These are phyloP conservation scores for Talaromyces borbonicus DNA, from an alignment of 495 filamentous ascomycete genomes.

Conservation along the genomic window DNA sequence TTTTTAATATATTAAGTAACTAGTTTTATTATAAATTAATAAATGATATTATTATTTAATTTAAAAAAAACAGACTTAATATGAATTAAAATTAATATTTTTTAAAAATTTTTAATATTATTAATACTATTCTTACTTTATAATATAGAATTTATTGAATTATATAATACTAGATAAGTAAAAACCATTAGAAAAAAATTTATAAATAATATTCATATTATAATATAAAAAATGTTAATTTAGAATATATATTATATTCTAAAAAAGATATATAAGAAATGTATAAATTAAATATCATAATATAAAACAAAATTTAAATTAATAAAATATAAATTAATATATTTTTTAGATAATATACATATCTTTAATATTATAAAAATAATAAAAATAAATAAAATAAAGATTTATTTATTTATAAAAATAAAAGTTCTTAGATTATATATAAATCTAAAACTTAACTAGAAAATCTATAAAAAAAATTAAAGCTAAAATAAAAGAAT, in stretches of 20 bases:
- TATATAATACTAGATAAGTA: not conserved
- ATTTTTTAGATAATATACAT: not conserved
- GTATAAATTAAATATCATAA: not conserved
- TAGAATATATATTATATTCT: not conserved
- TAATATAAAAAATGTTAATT: not conserved
- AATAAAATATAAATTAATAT: not conserved
- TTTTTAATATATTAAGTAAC: not conserved
- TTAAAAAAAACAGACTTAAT: too few relatives aligned
- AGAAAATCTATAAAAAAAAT: not conserved
- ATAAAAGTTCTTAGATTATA: too few relatives aligned
- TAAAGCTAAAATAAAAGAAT: not conserved
- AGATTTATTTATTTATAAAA: not conserved
- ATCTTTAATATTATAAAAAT: not conserved
- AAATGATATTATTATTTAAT: not conserved
- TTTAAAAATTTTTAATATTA: not conserved
- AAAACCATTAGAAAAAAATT: not conserved
- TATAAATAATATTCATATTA: not conserved
- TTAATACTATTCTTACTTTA: not conserved
- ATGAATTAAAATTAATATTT: too few relatives aligned
- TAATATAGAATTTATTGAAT: not conserved
- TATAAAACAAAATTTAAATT: not conserved
- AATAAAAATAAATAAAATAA: not conserved
- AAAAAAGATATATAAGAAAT: not conserved
- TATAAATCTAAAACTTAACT: not conserved
- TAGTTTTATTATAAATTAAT: not conserved